These are phyloP conservation scores for Candida silvicultrix DNA, from an alignment of 805 yeast species.

Conservation along the genomic window DNA sequence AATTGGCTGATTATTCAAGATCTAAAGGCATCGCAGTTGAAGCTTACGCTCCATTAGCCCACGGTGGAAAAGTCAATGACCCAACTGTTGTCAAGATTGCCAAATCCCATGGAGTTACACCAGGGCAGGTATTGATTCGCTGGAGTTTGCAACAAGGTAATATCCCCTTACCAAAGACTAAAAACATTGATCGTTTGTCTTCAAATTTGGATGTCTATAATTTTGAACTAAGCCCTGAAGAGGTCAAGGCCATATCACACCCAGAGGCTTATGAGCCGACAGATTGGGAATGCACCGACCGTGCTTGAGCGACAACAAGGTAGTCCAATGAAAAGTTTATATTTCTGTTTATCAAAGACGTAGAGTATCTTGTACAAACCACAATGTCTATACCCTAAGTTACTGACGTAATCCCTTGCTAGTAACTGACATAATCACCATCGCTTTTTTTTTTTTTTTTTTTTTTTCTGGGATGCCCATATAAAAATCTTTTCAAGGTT, in stretches of 20 bases:
- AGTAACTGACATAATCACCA: background rate
- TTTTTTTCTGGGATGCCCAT: too few species aligned
- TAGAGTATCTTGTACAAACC: too few species aligned
- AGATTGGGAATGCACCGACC: conserved; percentile 48
- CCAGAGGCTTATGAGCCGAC: conserved; percentile 63
- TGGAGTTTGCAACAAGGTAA: conserved; percentile 57
- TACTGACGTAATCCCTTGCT: background rate
- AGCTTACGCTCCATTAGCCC: conserved; percentile 64
- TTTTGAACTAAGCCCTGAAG: conserved; percentile 38
- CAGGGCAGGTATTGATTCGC: conserved; percentile 47
- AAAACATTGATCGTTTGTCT: conserved; percentile 25
- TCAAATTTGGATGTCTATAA: conserved; percentile 34
- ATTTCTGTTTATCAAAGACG: too few species aligned
- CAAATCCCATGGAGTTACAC: conserved; percentile 32
- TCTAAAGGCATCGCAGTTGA: conserved; percentile 43
- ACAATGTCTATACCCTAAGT: background rate
- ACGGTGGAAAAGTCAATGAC: conserved; percentile 41
- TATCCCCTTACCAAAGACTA: conserved; percentile 48
- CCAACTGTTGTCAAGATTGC: conserved; percentile 37
- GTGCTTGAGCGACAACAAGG: too few species aligned
- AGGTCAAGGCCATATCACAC: conserved; percentile 37
- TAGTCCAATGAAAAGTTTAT: background rate
- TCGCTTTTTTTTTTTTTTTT: background rate
- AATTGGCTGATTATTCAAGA: conserved; percentile 37
- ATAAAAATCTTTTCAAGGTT: background rate